Evolutionary conservation across 2,329 filamentous ascomycete genomes (phyloP).

Genomic region (Gyromitra esculenta): DNA sequence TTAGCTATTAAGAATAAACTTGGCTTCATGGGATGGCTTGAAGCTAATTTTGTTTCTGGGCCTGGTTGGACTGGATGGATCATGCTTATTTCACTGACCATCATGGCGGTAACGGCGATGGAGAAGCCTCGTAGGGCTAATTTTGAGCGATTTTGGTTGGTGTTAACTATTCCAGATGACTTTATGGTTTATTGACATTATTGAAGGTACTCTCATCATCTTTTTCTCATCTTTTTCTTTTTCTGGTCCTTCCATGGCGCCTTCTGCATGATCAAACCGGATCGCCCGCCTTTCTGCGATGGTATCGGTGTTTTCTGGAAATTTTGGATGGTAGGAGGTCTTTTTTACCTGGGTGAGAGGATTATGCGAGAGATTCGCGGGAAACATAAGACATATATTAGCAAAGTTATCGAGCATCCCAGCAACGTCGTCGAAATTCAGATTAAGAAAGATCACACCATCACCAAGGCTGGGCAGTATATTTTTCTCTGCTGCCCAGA

Average conservation of each 20-base stretch:
- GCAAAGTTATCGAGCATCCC: slow-evolving; percentile 88
- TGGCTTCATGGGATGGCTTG: slow-evolving; percentile 79
- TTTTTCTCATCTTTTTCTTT: slow-evolving; percentile 87
- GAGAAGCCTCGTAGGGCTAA: slow-evolving; percentile 82
- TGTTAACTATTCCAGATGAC: not conserved
- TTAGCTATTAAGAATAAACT: slow-evolving; percentile 78
- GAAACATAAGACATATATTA: slow-evolving; percentile 83
- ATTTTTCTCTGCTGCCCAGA: slow-evolving; percentile 90
- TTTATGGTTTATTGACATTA: slow-evolving; percentile 19
- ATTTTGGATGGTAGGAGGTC: slow-evolving; percentile 87
- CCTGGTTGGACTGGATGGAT: slow-evolving; percentile 88
- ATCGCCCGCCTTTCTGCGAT: slow-evolving; percentile 80
- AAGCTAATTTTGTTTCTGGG: slow-evolving; percentile 80
- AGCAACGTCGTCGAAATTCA: slow-evolving; percentile 91
- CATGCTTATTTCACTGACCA: slow-evolving; percentile 80
- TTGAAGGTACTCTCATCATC: slow-evolving; percentile 72
- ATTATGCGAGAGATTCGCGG: slow-evolving; percentile 81
- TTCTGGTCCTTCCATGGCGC: slow-evolving; percentile 91
- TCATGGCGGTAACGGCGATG: slow-evolving; percentile 79
- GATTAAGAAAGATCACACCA: slow-evolving; percentile 89
- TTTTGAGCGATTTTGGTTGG: slow-evolving; percentile 89
- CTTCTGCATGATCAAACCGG: slow-evolving; percentile 90
- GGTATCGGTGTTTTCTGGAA: slow-evolving; percentile 86
- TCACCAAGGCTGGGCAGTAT: slow-evolving; percentile 83
- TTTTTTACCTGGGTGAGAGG: slow-evolving; percentile 81